phyloP scores from a whole-genome alignment of 495 filamentous ascomycete genomes.

The Bryoglossum gracile region DNA sequence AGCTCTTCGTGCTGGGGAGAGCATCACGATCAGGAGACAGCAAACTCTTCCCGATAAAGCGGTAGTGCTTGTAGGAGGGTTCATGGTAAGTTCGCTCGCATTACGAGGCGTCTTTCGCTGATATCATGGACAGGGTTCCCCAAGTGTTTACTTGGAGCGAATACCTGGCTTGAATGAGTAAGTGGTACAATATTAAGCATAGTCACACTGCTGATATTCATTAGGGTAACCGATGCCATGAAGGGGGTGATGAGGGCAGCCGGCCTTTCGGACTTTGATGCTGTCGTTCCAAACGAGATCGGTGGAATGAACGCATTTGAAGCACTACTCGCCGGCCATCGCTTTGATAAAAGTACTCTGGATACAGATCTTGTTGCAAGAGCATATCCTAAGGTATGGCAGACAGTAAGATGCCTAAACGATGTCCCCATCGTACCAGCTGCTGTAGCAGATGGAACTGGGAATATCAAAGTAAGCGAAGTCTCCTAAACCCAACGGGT shows the following conservation, averaged over 20 bases:
- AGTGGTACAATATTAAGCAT: slow-evolving; percentile 30
- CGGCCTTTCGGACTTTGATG: slow-evolving; percentile 17
- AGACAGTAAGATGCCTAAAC: slow-evolving; percentile 47
- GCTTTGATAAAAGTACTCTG: slow-evolving; percentile 40
- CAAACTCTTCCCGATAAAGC: slow-evolving; percentile 38
- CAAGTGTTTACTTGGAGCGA: slow-evolving; percentile 46
- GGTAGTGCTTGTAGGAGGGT: slow-evolving; percentile 39
- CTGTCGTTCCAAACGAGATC: slow-evolving; percentile 45
- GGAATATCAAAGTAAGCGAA: slow-evolving; percentile 33
- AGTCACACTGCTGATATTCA: background rate
- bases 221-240: slow-evolving; percentile 25
- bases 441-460: slow-evolving; percentile 33
- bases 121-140: slow-evolving; percentile 43
- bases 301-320: slow-evolving; percentile 49
- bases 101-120: too few relatives aligned
- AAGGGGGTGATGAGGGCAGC: slow-evolving; percentile 11
- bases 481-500: background rate
- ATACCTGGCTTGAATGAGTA: slow-evolving; percentile 45
- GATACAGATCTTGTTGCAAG: slow-evolving; percentile 47
- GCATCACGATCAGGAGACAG: slow-evolving; percentile 41
- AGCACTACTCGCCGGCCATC: slow-evolving; percentile 43
- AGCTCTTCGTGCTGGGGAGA: slow-evolving; percentile 39
- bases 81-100: slow-evolving; percentile 36
- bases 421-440: slow-evolving; percentile 16
- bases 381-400: slow-evolving; percentile 48